Evolutionary conservation across 192 early-diverging fungal genomes (phyloP).

Genomic region (Funneliformis mosseae): DNA sequence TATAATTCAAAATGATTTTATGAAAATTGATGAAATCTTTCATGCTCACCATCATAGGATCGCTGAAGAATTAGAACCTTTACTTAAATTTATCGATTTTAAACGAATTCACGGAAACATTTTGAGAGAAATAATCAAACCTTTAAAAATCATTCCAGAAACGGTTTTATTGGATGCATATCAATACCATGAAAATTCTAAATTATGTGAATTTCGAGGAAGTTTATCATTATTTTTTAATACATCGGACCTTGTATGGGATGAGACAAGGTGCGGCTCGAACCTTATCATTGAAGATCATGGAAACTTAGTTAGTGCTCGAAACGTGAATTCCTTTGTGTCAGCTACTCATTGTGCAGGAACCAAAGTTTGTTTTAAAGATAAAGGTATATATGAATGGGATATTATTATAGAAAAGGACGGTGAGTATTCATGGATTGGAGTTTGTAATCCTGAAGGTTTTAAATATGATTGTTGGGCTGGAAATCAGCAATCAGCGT

Average conservation of each 20-base stretch:
- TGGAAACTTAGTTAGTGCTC: background rate
- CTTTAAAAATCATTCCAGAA: background rate
- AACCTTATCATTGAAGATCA: background rate
- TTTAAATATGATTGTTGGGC: background rate
- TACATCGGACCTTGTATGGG: background rate
- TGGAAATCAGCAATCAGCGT: background rate
- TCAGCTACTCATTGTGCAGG: background rate
- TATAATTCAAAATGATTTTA: background rate
- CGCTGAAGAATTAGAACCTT: background rate
- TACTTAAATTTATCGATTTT: background rate
- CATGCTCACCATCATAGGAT: background rate
- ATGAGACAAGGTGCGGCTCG: background rate
- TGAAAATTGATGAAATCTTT: background rate
- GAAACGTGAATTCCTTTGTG: too few species aligned
- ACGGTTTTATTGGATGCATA: background rate
- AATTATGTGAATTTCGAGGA: background rate
- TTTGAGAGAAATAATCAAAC: background rate
- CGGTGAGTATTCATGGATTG: background rate
- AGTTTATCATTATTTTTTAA: too few species aligned
- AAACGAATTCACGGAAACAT: background rate
- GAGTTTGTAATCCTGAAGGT: background rate
- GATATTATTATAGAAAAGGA: slow-evolving; percentile 4
- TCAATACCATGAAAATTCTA: background rate
- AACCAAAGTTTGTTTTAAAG: background rate
- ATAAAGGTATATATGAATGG: slow-evolving; percentile 7